Conservation (phyloP, 371 early-diverging fungal genomes). For the Mycotypha africana region DNA sequence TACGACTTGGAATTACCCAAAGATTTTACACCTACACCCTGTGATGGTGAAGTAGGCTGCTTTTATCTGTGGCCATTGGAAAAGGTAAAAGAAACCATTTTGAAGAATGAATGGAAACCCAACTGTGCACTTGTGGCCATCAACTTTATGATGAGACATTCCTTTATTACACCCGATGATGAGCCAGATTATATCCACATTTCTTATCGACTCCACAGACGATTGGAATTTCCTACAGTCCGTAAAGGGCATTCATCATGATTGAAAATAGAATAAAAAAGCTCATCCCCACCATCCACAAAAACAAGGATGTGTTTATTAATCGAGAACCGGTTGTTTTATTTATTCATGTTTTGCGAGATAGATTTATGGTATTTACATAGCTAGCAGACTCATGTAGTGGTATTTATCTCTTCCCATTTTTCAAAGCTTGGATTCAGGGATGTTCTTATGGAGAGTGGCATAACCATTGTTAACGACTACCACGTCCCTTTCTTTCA, state of each 20-base stretch:
- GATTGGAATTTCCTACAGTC: constrained; percentile 68
- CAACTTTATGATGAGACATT: constrained; percentile 83
- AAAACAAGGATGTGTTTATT: neutral
- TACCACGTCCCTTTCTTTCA: constrained; percentile 42
- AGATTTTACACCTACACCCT: constrained; percentile 63
- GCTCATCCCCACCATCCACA: too few species aligned
- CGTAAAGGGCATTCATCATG: too few species aligned
- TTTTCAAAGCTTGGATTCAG: constrained; percentile 33
- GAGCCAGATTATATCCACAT: constrained; percentile 82
- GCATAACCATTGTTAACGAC: constrained; percentile 49
- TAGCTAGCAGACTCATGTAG: too few species aligned
- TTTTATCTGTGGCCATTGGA: constrained; percentile 75
- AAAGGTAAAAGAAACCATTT: constrained; percentile 53
- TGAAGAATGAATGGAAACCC: constrained; percentile 75
- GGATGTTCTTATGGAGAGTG: constrained; percentile 22
- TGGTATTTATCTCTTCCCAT: too few species aligned
- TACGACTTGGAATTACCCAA: constrained; percentile 76
- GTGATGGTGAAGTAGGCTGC: constrained; percentile 88
- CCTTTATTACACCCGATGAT: constrained; percentile 67
- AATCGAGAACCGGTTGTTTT: neutral
- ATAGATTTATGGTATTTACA: too few species aligned
- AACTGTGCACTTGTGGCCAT: constrained; percentile 77
- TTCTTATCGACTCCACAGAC: constrained; percentile 55
- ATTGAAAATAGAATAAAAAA: too few species aligned
- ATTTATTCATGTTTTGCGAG: constrained; percentile 2